Conservation (phyloP, 2,329 filamentous ascomycete genomes). For the Colletotrichum sp. region DNA sequence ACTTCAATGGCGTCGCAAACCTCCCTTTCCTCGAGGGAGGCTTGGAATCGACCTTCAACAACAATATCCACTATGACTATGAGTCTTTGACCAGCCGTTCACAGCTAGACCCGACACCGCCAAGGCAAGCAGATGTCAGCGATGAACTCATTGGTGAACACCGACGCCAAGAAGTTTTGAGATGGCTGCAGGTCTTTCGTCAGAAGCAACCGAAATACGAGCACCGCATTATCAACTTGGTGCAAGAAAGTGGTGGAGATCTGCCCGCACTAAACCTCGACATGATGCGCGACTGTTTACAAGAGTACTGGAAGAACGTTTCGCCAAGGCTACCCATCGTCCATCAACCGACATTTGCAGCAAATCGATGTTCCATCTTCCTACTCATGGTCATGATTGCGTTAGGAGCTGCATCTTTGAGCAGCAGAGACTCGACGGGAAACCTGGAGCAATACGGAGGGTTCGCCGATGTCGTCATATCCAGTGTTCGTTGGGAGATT, state of each 20-base stretch:
- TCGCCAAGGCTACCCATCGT: slow-evolving; percentile 87
- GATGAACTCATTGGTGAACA: slow-evolving; percentile 51
- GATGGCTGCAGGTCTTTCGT: slow-evolving; percentile 47
- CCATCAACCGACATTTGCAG: slow-evolving; percentile 85
- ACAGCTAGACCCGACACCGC: slow-evolving; percentile 48
- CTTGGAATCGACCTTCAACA: slow-evolving; percentile 56
- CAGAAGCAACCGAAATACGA: slow-evolving; percentile 48
- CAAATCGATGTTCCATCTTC: slow-evolving; percentile 78
- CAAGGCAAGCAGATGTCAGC: slow-evolving; percentile 40
- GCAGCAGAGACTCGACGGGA: slow-evolving; percentile 64
- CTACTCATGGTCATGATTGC: slow-evolving; percentile 83
- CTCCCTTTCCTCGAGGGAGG: slow-evolving; percentile 54
- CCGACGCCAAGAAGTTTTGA: slow-evolving; percentile 49
- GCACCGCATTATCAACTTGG: slow-evolving; percentile 20
- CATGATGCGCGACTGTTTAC: slow-evolving; percentile 84
- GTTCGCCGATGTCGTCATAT: slow-evolving; percentile 66
- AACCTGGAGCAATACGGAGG: slow-evolving; percentile 50
- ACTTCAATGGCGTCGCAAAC: slow-evolving; percentile 44
- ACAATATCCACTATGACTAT: slow-evolving; percentile 55
- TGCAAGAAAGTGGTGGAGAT: slow-evolving; percentile 46
- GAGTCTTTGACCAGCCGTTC: slow-evolving; percentile 54
- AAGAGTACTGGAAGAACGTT: slow-evolving; percentile 88
- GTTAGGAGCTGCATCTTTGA: slow-evolving; percentile 80
- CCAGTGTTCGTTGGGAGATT: slow-evolving; percentile 81
- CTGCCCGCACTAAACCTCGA: slow-evolving; percentile 67